Conservation (phyloP, 176 grass and related monocot species). For the Phoenix roebelenii region DNA sequence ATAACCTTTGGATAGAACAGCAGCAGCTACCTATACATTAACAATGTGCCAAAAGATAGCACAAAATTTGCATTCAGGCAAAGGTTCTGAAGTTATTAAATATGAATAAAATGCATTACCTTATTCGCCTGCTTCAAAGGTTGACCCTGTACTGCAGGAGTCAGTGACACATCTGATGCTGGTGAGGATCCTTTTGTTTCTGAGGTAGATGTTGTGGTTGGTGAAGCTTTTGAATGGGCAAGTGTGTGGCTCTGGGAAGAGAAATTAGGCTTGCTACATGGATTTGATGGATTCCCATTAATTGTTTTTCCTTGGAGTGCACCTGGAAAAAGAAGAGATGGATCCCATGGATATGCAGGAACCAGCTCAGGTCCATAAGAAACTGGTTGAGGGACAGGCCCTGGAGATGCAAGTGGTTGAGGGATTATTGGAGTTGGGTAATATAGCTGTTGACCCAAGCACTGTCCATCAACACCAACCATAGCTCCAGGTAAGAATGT, state of each 20-base stretch:
- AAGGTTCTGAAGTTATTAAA: neutral
- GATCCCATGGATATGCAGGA: conserved; percentile 64
- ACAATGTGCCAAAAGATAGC: no score
- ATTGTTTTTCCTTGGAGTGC: conserved; percentile 52
- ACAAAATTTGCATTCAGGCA: no score
- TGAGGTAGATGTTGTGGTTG: conserved; percentile 25
- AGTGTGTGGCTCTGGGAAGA: conserved; percentile 29
- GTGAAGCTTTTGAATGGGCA: conserved; percentile 34
- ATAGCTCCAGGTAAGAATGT: conserved; percentile 35
- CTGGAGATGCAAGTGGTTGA: conserved; percentile 34
- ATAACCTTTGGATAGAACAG: conserved; percentile 54
- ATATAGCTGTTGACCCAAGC: conserved; percentile 51
- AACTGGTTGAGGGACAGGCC: conserved; percentile 40
- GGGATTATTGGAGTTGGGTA: conserved; percentile 31
- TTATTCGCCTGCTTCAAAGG: conserved; percentile 44
- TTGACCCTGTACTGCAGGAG: conserved; percentile 19
- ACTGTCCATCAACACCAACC: conserved; percentile 51
- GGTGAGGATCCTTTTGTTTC: conserved; percentile 52
- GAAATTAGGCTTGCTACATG: conserved; percentile 33
- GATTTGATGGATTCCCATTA: conserved; percentile 39
- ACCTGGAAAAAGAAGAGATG: conserved; percentile 49
- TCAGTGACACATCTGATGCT: conserved; percentile 24
- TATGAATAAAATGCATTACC: conserved; percentile 33
- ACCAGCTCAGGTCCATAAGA: conserved; percentile 51
- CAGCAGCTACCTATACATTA: conserved; percentile 30